Conservation (phyloP, 176 grass and related monocot genomes). For the Cenchrus purpureus region DNA sequence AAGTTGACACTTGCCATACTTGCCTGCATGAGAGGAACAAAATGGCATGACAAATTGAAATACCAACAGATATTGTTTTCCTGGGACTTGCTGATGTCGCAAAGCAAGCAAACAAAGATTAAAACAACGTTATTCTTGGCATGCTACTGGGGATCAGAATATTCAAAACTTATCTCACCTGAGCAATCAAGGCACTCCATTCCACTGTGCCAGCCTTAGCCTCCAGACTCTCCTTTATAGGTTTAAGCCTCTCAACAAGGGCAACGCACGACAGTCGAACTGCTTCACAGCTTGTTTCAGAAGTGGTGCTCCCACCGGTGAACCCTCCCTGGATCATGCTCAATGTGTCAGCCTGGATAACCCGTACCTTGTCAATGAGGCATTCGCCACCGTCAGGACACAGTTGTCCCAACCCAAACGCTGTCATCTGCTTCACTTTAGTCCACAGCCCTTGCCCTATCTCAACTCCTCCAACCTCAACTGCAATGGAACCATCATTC, state of each 20-base stretch:
- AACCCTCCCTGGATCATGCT: conserved; percentile 75
- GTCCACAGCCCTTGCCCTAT: conserved; percentile 88
- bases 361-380: conserved; percentile 67
- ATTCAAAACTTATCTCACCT: conserved; percentile 43
- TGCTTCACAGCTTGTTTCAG: conserved; percentile 79
- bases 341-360: conserved; percentile 79
- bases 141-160: not conserved
- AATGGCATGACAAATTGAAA: not conserved
- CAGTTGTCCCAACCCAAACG: conserved; percentile 62
- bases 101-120: not conserved
- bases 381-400: conserved; percentile 46
- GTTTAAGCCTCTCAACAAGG: conserved; percentile 68
- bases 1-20: conserved; percentile 57
- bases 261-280: conserved; percentile 53
- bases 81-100: not conserved
- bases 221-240: conserved; percentile 70
- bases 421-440: conserved; percentile 87
- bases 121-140: not conserved
- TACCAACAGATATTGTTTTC: not conserved
- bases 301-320: conserved; percentile 84
- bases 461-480: conserved; percentile 87
- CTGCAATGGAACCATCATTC: conserved; percentile 79
- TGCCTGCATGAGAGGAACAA: conserved; percentile 50
- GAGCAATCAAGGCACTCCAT: conserved; percentile 65
- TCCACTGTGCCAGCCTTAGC: conserved; percentile 44